Evolutionary conservation across 106 monocot species (phyloP).

Genomic region (Dendrobium catenatum): DNA sequence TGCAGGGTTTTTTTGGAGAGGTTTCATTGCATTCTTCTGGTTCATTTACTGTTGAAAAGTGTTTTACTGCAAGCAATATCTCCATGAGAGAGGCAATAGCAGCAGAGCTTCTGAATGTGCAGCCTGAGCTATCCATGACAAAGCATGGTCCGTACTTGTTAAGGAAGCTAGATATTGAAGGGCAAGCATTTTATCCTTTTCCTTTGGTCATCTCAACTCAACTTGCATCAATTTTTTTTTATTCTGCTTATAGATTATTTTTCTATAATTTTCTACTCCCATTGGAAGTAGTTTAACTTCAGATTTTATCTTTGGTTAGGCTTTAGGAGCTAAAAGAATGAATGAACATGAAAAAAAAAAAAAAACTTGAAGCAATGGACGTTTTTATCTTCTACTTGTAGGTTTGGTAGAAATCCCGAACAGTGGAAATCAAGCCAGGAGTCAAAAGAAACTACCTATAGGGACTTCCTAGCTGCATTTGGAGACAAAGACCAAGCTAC

Average conservation of each 20-base stretch:
- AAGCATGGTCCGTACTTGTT: constrained; percentile 77
- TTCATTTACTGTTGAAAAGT: constrained; percentile 92
- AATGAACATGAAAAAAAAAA: background rate
- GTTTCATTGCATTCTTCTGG: constrained; percentile 67
- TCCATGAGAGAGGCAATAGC: constrained; percentile 68
- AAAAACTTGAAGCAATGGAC: background rate
- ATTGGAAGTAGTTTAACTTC: background rate
- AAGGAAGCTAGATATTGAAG: constrained; percentile 81
- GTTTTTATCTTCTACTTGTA: constrained; percentile 13
- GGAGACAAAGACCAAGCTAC: constrained; percentile 28
- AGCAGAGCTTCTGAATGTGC: constrained; percentile 53
- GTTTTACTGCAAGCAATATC: constrained; percentile 66
- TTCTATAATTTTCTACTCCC: background rate
- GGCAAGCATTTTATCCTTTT: constrained; percentile 27
- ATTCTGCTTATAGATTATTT: too few species aligned
- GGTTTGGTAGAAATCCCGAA: constrained; percentile 62
- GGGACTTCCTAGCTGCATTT: constrained; percentile 54
- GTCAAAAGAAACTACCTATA: constrained; percentile 50
- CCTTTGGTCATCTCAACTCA: too few species aligned
- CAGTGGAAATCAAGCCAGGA: constrained; percentile 67
- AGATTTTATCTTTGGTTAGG: background rate
- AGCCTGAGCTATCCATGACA: constrained; percentile 64
- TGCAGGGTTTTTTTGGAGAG: constrained; percentile 68
- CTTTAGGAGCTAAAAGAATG: background rate
- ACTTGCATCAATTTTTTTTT: too few species aligned